Evolutionary conservation across 2,329 filamentous ascomycete species (phyloP).

Genomic region (Talaromyces verruculosus): DNA sequence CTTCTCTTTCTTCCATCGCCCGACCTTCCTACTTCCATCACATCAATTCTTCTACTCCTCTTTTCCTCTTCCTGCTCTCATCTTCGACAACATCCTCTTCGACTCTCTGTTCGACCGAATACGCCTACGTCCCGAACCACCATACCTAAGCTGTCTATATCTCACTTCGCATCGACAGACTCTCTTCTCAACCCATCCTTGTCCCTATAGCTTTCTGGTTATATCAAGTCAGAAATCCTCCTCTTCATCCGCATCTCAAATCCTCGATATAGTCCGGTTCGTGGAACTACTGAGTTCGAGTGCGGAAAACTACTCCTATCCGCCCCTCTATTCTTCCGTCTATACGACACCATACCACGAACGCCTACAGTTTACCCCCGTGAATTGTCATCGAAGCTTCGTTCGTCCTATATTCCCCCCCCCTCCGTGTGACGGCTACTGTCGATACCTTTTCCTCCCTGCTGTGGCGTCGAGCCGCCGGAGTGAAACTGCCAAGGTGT

Average conservation of each 20-base stretch:
- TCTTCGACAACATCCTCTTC: slow-evolving; percentile 17
- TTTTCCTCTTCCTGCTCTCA: slow-evolving; percentile 22
- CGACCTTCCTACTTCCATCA: slow-evolving; percentile 2
- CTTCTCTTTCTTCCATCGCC: slow-evolving; percentile 17
- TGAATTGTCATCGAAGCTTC: background rate
- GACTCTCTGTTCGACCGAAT: slow-evolving; percentile 12
- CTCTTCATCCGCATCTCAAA: background rate
- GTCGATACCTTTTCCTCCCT: slow-evolving; percentile 24
- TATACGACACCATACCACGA: background rate
- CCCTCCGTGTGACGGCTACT: slow-evolving; percentile 22
- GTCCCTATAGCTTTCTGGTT: background rate
- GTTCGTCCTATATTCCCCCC: slow-evolving; percentile 17
- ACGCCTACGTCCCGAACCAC: background rate
- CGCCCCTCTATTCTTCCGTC: background rate
- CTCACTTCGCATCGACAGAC: slow-evolving; percentile 10
- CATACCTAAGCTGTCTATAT: slow-evolving; percentile 12
- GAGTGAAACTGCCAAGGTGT: slow-evolving; percentile 20
- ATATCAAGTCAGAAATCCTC: background rate
- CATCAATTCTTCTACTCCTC: slow-evolving; percentile 17
- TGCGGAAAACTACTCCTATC: background rate
- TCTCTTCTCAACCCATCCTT: background rate
- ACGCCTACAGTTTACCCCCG: background rate
- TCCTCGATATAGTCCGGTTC: background rate
- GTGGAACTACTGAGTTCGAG: background rate
- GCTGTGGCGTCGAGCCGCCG: slow-evolving; percentile 22